These are phyloP conservation scores for Pseudogymnoascus sp. DNA, from an alignment of 2,329 filamentous ascomycete species.

Conservation along the genomic window DNA sequence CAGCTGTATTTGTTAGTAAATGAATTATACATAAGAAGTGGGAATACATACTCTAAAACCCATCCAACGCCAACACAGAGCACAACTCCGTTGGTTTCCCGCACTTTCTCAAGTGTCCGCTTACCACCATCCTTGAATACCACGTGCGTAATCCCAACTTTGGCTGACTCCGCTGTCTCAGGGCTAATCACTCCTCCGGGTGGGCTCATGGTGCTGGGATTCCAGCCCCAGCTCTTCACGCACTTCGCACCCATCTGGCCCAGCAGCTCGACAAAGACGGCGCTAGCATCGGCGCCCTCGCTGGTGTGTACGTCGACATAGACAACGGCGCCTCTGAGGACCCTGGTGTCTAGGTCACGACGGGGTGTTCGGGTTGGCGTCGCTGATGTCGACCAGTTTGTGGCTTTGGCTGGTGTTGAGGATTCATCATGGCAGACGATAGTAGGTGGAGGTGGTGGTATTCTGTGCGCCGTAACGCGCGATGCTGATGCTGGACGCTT, in stretches of 20 bases:
- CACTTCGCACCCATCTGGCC: constrained; percentile 75
- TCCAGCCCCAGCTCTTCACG: constrained; percentile 70
- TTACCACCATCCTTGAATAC: constrained; percentile 83
- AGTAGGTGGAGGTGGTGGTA: constrained; percentile 22
- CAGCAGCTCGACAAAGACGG: constrained; percentile 73
- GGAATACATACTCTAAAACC: constrained; percentile 69
- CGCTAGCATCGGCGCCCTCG: constrained; percentile 72
- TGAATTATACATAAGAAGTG: neutral
- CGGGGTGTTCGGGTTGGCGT: constrained; percentile 52
- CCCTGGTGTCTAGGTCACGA: constrained; percentile 42
- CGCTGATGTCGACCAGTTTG: constrained; percentile 45
- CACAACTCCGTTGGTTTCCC: constrained; percentile 63
- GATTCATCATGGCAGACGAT: constrained; percentile 16
- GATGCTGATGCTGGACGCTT: constrained; percentile 37
- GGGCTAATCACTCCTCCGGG: constrained; percentile 6
- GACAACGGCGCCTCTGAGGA: constrained; percentile 66
- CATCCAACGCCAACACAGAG: constrained; percentile 82
- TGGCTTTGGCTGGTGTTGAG: constrained; percentile 43
- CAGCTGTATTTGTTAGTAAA: constrained; percentile 47
- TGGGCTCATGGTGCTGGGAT: constrained; percentile 34
- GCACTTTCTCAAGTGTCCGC: constrained; percentile 73
- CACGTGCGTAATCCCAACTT: constrained; percentile 76
- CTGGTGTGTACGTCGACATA: constrained; percentile 79
- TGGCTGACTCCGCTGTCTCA: constrained; percentile 30
- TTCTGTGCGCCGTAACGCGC: constrained; percentile 36